Base-by-base conservation (phyloP, 2,329 filamentous ascomycete genomes). In the Verticillium alfalfae region DNA sequence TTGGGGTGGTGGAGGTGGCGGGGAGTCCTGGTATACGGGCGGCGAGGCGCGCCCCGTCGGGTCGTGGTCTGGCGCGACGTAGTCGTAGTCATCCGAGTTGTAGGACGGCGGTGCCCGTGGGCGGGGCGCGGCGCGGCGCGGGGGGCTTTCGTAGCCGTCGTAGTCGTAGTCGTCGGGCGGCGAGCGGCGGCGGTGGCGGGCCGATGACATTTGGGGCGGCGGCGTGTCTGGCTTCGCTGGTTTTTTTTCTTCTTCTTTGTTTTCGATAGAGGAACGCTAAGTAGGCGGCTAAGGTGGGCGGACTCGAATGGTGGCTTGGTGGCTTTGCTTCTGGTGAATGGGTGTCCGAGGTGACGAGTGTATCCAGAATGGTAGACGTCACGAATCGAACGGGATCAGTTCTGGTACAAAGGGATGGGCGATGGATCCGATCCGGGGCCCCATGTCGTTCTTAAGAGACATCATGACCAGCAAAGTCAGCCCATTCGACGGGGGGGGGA, bases 121-220 rank as follows among this genome's bases (percentile, higher is more conserved):
- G 16, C 62, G 63, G 16, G 59, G 59, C 3, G 60, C 54, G 5
- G 60, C 58, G 45, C 45, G 45, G 31, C 39, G 60, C 1, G 61
- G 63, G 5, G 52, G 59, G 12, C 58, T 54, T 10, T 54, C 34
- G 22, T 58, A 55, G 31, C 54, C 39, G 31, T 64, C 60, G 31
- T 62, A 52, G 16, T 64, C 59, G 61, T 64, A 58, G 2, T 45
- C 39, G 26, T 26, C 26, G 26, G 26, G 9, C n/a, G 45, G 45
- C 6, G 45, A 49, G 45, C n/a, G n/a, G 45, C n/a, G 18, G 18
- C 45, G 45, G 45, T 13, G n/a, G n/a, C 45, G 45, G 18, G 16
- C 45, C 2, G 45, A 49, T 18, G 22, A 22, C 9, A 13, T 49
- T 37, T 2, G 36, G 36, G n/a, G n/a, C 18, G 45, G n/a, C 45